Conservation (phyloP, 139 green algal species). For the Chlorella sp. region DNA sequence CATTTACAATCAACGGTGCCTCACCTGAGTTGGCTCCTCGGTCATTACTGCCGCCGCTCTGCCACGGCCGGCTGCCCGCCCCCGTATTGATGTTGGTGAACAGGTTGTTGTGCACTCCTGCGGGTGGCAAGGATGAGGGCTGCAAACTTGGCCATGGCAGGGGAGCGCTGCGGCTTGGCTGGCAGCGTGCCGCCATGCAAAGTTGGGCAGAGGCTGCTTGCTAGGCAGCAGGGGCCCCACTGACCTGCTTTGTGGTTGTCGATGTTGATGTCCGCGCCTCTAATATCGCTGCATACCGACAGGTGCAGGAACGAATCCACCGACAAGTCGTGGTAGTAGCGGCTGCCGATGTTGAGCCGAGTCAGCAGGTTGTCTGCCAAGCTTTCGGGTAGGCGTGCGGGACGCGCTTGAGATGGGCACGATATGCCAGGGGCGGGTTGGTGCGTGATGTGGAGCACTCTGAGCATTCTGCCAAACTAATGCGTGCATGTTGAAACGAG, state of each 20-base stretch:
- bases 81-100: not conserved
- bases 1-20: not conserved
- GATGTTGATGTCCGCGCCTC: not conserved
- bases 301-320: constrained; percentile 2
- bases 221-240: too few relatives aligned
- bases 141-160: too few relatives aligned
- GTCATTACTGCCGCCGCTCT: not conserved
- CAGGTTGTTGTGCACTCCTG: constrained; percentile 15
- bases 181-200: too few relatives aligned
- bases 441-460: too few relatives aligned
- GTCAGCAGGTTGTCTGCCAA: constrained; percentile 4
- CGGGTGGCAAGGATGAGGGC: not conserved
- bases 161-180: too few relatives aligned
- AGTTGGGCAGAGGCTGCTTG: too few relatives aligned
- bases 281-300: not conserved
- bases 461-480: too few relatives aligned
- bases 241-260: not conserved
- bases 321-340: not conserved
- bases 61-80: not conserved
- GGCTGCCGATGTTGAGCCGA: not conserved
- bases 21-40: constrained; percentile 3
- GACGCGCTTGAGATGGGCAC: too few relatives aligned
- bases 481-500: too few relatives aligned
- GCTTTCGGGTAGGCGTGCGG: not conserved
- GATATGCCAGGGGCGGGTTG: not conserved